Base-by-base conservation (phyloP, 345 rosid genomes). In the Dovyalis caffra region DNA sequence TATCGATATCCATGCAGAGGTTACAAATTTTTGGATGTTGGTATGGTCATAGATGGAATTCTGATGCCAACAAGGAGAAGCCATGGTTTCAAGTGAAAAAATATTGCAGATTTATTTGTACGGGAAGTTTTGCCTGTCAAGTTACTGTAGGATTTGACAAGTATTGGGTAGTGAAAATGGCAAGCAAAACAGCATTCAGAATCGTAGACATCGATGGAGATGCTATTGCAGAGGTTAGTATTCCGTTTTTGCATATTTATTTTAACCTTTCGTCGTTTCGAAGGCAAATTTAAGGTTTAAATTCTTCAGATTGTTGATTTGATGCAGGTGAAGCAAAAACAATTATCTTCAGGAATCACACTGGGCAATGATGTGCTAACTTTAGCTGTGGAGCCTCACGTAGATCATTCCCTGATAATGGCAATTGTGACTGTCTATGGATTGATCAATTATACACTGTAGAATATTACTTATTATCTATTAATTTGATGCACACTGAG, bases 241-340 rank as follows among this genome's bases (percentile, higher is more conserved):
- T n/a, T n/a, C 28, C 25, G 28, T 3, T 56, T 9, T 12, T 4
- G 4, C 60, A 3, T n/a, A n/a, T n/a, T 56, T 14, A 56, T 56
- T 53, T 56, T n/a, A 56, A 2, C 73, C 66, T 34, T 57, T 66
- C 23, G 6, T 29, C 1, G 0, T 9, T 8, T 5, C 60, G n/a
- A n/a, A 10, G 26, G 25, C 18, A 29, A 28, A 18, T 31, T 60
- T 7, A 11, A 40, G 21, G 21, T 49, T 37, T 25, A 33, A 8
- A 32, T 29, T 33, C 12, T 14, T 9, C n/a, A 38, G 23, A 7
- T 12, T 71, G 62, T 1, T 69, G 40, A 43, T 65, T 20, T 33
- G 26, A n/a, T 74, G 74, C 79, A 90, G 91, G 87, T 77, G 64
- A 88, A 80, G 71, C 87, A 58, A 66, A 80, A 80, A 69, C 73